A percentile compares a stretch with the other conserved stretches of the same genome.
Conservation (phyloP, 2,329 filamentous ascomycete genomes). For the Sphaerulina populicola region DNA sequence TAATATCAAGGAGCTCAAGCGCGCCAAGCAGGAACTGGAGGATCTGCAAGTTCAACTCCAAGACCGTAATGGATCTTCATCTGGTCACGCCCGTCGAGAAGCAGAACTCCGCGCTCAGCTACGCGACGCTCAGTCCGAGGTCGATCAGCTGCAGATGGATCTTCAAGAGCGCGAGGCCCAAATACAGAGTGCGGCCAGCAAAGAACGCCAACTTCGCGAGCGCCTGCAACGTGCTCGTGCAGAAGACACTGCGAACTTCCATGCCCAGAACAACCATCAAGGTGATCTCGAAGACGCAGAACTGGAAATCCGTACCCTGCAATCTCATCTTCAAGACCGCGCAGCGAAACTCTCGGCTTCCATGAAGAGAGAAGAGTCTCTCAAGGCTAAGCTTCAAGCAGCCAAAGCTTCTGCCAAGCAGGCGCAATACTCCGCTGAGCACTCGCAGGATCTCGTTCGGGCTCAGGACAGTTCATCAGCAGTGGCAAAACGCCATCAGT, state of each 20-base stretch:
- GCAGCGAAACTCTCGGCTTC: conserved; percentile 28
- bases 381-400: conserved; percentile 30
- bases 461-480: conserved; percentile 29
- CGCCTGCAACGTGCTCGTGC: conserved; percentile 26
- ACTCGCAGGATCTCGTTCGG: conserved; percentile 34
- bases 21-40: conserved; percentile 28
- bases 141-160: conserved; percentile 32
- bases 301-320: conserved; percentile 35
- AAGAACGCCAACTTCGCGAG: conserved; percentile 37
- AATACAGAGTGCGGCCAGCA: conserved; percentile 31
- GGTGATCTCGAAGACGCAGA: conserved; percentile 35
- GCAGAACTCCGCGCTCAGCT: conserved; percentile 35
- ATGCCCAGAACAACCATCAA: conserved; percentile 35
- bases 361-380: conserved; percentile 30
- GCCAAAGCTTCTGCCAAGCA: conserved; percentile 21
- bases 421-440: conserved; percentile 35
- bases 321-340: conserved; percentile 31
- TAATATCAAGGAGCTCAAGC: conserved; percentile 30
- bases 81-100: conserved; percentile 33
- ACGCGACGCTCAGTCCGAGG: conserved; percentile 29
- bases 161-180: conserved; percentile 39
- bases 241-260: conserved; percentile 30
- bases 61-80: conserved; percentile 31
- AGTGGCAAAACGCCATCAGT: conserved; percentile 60
- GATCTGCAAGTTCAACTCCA: conserved; percentile 43